Evolutionary conservation across 768 basidiomycete species (phyloP), one percentile per base, ranked within the genome.

Genomic region (Panaeolus cyanescens): DNA sequence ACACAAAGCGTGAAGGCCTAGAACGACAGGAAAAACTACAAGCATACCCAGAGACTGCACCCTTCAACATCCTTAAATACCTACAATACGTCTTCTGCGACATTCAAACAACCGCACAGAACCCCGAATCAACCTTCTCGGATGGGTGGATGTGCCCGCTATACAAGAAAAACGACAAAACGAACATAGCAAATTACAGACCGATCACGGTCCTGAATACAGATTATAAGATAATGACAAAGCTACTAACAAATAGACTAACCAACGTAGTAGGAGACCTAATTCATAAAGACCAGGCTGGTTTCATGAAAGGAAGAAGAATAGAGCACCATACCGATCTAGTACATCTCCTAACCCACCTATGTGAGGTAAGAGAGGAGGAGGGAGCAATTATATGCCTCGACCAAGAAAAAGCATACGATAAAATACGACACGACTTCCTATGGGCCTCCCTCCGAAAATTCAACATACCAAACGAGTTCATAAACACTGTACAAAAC

Each of bases 151-250:
- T 77, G 71, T 76, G 76, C 68, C 77, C 75, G 0, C 56, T 83
- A 0, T 82, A 77, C 54, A 83, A 83, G 32, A 81, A 77, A 70
- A 75, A 72, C 6, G 75, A 77, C 7, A 53, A 32, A 2, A 60
- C 50, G 0, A 61, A 73, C 1, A 77, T 79, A 4, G 67, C 31
- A 8, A 79, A 77, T 59, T 80, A 81, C 54, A 2, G 74, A 1
- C 79, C 77, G 0, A 78, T 81, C 0, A 78, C 75, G 0, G 63
- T 79, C 0, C 67, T 76, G 4, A 78, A 78, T 63, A 57, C 70
- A 1, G 75, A 78, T 64, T 78, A 78, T 30, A 78, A 77, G 65
- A 61, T 75, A 0, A 62, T 75, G 13, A 76, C 76, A 6, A 68
- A 69, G 42, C 60, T 37, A 0, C 64, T 78, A 0, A 60, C 74